phyloP scores from a whole-genome alignment of 73 alveolate species.

The Tetrahymena thermophila region DNA sequence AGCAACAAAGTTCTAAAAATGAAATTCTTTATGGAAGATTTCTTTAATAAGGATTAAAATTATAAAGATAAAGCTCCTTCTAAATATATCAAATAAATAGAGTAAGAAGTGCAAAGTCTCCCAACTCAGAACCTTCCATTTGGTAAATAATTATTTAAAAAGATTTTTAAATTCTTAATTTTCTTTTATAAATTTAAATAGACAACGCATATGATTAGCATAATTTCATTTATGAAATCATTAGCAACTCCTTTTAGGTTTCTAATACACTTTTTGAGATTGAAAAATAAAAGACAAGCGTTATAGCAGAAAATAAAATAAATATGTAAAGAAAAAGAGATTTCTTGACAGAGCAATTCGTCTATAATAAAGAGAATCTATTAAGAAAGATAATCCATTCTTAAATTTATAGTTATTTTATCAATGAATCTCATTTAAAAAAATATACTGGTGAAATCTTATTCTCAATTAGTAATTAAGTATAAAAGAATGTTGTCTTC shows the following conservation, averaged over 20 bases:
- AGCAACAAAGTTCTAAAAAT: not conserved
- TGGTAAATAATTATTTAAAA: not conserved
- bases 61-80: not conserved
- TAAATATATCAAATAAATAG: not conserved
- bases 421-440: not conserved
- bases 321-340: not conserved
- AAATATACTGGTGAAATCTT: not conserved
- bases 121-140: not conserved
- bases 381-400: not conserved
- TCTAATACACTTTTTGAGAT: not conserved
- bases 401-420: not conserved
- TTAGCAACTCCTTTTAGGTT: not conserved
- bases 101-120: not conserved
- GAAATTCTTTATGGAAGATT: not conserved
- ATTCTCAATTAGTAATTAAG: not conserved
- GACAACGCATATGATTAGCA: not conserved
- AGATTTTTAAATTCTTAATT: not conserved
- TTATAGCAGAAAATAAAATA: not conserved
- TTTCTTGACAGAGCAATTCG: not conserved
- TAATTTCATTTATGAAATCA: not conserved
- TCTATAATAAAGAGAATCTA: not conserved
- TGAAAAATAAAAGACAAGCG: not conserved
- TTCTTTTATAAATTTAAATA: not conserved
- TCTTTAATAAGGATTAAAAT: not conserved
- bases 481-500: not conserved